A percentile compares a stretch with the other conserved stretches of the same genome.
These are phyloP conservation scores for Blastobotrys raffinosifermentans DNA, from an alignment of 1,139 yeast species.

Conservation along the genomic window DNA sequence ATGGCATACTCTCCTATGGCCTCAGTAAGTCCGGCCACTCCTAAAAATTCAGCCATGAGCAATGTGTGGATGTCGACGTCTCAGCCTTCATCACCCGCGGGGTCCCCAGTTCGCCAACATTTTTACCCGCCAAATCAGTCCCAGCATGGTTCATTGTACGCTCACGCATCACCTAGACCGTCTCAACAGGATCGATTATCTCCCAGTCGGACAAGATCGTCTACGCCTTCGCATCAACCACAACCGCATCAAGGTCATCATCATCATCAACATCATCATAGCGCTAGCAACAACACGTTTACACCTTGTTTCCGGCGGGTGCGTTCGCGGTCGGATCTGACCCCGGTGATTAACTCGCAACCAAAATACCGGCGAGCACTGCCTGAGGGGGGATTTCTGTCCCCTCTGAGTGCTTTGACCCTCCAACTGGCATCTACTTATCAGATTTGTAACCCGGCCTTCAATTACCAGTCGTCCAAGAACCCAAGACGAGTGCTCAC, in stretches of 20 bases:
- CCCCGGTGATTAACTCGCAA: constrained; percentile 55
- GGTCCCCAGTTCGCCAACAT: constrained; percentile 5
- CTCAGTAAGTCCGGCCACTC: constrained; percentile 12
- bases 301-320: constrained; percentile 44
- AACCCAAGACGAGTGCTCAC: constrained; percentile 91
- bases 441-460: constrained; percentile 79
- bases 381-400: constrained; percentile 67
- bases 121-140: no score
- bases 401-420: constrained; percentile 84
- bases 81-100: constrained; percentile 9
- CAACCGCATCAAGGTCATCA: constrained; percentile 5
- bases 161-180: constrained; percentile 7
- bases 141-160: constrained; percentile 7
- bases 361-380: constrained; percentile 82
- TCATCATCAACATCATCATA: constrained; percentile 3
- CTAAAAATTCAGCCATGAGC: constrained; percentile 9
- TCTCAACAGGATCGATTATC: neutral
- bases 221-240: constrained; percentile 3
- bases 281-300: constrained; percentile 14
- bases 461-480: constrained; percentile 74
- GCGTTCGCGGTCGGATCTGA: constrained; percentile 46
- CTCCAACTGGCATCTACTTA: constrained; percentile 74
- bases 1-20: constrained; percentile 12
- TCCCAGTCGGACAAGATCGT: constrained; percentile 2
- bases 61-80: constrained; percentile 5